A percentile compares a stretch with the other conserved stretches of the same genome.
Evolutionary conservation across 1,284 basidiomycete genomes (phyloP).

Genomic region (Agroathelia rolfsii): DNA sequence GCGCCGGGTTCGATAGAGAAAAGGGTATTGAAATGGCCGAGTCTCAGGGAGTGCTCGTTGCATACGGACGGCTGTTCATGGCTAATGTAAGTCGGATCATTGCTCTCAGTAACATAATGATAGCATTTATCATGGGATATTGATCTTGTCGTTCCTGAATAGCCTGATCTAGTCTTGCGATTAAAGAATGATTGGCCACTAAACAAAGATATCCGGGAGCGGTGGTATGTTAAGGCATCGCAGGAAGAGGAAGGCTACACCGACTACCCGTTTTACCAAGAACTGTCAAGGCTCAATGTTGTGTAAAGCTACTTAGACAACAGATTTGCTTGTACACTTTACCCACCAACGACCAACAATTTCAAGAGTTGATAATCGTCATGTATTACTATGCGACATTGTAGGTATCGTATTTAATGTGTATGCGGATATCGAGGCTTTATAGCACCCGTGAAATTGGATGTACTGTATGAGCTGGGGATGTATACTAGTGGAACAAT

Average conservation of each 20-base stretch:
- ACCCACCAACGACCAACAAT: no score
- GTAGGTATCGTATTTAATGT: no score
- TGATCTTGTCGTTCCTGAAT: constrained; percentile 2
- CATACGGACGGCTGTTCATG: constrained; percentile 37
- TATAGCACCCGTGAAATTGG: no score
- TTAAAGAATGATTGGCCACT: constrained; percentile 15
- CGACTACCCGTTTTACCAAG: constrained; percentile 19
- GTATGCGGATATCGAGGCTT: no score
- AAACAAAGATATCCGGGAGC: constrained; percentile 15
- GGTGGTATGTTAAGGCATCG: constrained; percentile 14
- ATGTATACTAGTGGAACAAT: no score
- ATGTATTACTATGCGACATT: no score
- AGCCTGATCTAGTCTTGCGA: constrained; percentile 34
- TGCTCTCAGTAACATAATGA: not conserved
- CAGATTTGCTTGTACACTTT: no score
- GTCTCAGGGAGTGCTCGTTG: constrained; percentile 25
- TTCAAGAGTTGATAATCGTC: no score
- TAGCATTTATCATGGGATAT: not conserved
- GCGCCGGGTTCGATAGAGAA: constrained; percentile 22
- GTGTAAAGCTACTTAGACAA: no score
- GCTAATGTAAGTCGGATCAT: constrained; percentile 23
- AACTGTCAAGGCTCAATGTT: no score
- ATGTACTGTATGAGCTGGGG: no score
- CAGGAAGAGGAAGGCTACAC: constrained; percentile 15
- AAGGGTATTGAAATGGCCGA: constrained; percentile 15